Evolutionary conservation across 441 rosid species (phyloP).

Genomic region (California macrophylla): DNA sequence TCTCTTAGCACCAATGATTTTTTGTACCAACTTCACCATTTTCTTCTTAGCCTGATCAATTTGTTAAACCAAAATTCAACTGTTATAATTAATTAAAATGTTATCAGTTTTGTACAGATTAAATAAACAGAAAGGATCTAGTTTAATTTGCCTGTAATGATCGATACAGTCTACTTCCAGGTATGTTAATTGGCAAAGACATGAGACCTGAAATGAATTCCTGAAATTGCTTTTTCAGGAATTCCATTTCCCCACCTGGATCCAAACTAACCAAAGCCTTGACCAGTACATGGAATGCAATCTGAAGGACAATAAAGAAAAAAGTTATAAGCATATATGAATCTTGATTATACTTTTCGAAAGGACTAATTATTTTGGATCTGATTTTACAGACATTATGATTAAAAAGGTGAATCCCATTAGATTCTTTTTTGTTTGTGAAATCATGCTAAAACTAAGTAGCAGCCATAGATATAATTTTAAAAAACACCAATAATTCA

Average conservation of each 20-base stretch:
- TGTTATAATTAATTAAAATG: background rate
- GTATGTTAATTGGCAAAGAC: constrained; percentile 80
- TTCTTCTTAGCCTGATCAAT: constrained; percentile 68
- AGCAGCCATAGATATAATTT: constrained; percentile 30
- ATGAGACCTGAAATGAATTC: constrained; percentile 80
- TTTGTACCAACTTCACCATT: constrained; percentile 60
- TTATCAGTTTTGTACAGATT: background rate
- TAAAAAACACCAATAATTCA: constrained; percentile 21
- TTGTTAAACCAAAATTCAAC: background rate
- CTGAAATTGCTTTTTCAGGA: constrained; percentile 63
- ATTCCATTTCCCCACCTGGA: constrained; percentile 64
- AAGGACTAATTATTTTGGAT: constrained; percentile 28
- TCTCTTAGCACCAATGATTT: constrained; percentile 42
- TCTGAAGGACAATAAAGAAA: constrained; percentile 32
- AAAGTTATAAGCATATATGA: background rate
- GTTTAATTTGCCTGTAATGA: constrained; percentile 54
- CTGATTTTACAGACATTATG: constrained; percentile 32
- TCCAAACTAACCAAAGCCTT: constrained; percentile 85
- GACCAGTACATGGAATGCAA: constrained; percentile 83
- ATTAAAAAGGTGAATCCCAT: constrained; percentile 38
- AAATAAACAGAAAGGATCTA: background rate
- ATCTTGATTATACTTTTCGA: constrained; percentile 19
- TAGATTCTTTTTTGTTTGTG: constrained; percentile 23
- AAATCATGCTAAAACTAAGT: constrained; percentile 22
- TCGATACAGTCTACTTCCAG: constrained; percentile 77